phyloP scores from a whole-genome alignment of 148 eudicot genomes.

The Gaultheria prostrata region DNA sequence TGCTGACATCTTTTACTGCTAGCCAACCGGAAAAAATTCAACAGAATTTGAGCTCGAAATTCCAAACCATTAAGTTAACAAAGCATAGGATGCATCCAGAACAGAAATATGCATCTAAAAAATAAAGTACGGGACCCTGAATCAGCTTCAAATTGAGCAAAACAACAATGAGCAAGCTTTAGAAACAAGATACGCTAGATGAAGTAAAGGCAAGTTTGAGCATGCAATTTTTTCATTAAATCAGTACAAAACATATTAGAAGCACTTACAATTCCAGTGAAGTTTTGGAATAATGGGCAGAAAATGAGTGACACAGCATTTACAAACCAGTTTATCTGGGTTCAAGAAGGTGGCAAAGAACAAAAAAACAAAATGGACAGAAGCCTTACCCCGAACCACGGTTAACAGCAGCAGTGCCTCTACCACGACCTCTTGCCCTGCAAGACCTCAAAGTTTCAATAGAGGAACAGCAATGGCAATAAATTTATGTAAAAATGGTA shows the following conservation, averaged over 20 bases:
- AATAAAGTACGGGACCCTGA: not conserved
- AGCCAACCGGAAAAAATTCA: not conserved
- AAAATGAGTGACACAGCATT: not conserved
- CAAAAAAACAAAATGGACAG: not conserved
- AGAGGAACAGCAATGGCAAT: not conserved
- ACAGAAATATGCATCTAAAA: not conserved
- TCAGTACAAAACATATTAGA: not conserved
- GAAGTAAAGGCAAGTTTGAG: not conserved
- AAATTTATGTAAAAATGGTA: not conserved
- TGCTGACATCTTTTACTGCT: not conserved
- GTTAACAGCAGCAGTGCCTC: slow-evolving; percentile 34
- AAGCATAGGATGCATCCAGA: not conserved
- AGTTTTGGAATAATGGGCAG: not conserved
- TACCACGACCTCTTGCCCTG: slow-evolving; percentile 54
- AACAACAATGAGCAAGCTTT: not conserved
- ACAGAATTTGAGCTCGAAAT: not conserved
- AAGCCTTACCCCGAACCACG: slow-evolving; percentile 49
- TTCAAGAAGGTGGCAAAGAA: not conserved
- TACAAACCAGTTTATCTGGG: not conserved
- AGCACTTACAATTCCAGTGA: not conserved
- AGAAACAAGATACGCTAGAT: not conserved
- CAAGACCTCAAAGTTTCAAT: slow-evolving; percentile 18
- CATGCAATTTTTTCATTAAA: not conserved
- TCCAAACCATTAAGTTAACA: not conserved
- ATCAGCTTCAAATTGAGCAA: not conserved